Percentiles rank a stretch among this genome's conserved stretches.
These are phyloP conservation scores for Termitomyces sp. DNA, from an alignment of 768 basidiomycete genomes.

Conservation along the genomic window DNA sequence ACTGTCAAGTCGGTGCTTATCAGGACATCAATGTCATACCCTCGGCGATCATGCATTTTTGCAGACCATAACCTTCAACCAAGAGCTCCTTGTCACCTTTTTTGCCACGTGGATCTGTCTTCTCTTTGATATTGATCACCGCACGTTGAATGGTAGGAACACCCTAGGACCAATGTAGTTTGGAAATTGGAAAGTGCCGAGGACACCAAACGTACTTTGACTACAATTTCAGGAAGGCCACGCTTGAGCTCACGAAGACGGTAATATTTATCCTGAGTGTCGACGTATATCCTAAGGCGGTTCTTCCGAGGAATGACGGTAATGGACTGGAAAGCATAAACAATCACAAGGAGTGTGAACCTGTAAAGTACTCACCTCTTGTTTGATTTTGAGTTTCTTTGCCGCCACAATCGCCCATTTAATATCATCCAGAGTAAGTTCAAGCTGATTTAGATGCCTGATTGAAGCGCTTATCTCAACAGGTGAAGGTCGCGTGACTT, in stretches of 20 bases:
- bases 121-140: slow-evolving; percentile 93
- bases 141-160: slow-evolving; percentile 85
- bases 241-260: slow-evolving; percentile 84
- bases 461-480: neutral
- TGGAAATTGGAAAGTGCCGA: neutral
- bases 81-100: slow-evolving; percentile 89
- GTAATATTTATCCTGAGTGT: slow-evolving; percentile 75
- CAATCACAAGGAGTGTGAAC: neutral
- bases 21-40: slow-evolving; percentile 38
- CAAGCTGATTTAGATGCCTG: slow-evolving; percentile 49
- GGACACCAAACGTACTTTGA: slow-evolving; percentile 55
- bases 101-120: slow-evolving; percentile 71
- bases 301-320: slow-evolving; percentile 70
- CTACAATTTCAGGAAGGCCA: slow-evolving; percentile 76
- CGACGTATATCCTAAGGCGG: slow-evolving; percentile 75
- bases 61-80: slow-evolving; percentile 95
- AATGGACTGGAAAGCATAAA: slow-evolving; percentile 47
- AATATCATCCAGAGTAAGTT: slow-evolving; percentile 88
- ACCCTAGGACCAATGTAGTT: slow-evolving; percentile 44
- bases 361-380: slow-evolving; percentile 46
- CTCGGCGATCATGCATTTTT: slow-evolving; percentile 96
- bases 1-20: neutral
- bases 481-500: slow-evolving; percentile 4
- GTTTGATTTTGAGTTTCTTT: slow-evolving; percentile 90
- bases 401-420: slow-evolving; percentile 85